These are phyloP conservation scores for Clavulina sp. DNA, from an alignment of 768 basidiomycete species.

Conservation along the genomic window DNA sequence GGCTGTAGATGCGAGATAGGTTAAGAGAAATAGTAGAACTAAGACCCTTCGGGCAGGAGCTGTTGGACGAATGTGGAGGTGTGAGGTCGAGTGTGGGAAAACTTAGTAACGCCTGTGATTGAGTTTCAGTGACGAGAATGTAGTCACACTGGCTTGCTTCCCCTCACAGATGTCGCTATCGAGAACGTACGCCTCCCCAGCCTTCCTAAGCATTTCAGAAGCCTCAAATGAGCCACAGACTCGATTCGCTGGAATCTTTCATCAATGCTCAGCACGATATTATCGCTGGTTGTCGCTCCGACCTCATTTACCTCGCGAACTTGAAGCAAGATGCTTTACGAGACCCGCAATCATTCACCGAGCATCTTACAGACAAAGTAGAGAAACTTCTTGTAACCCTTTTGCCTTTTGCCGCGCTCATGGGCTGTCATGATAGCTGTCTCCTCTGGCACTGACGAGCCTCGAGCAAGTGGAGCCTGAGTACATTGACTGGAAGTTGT, in stretches of 20 bases:
- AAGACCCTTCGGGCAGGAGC: no score
- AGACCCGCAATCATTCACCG: constrained; percentile 21
- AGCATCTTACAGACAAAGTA: constrained; percentile 23
- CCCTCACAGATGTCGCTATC: background rate
- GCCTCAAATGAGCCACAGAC: background rate
- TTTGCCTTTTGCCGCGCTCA: constrained; percentile 13
- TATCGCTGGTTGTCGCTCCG: constrained; percentile 13
- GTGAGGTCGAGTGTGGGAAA: no score
- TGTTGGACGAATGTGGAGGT: no score
- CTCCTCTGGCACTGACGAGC: constrained; percentile 10
- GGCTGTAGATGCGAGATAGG: no score
- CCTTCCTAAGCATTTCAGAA: background rate
- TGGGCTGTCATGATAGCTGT: constrained; percentile 16
- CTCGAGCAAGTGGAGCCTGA: constrained; percentile 32
- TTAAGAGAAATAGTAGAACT: no score
- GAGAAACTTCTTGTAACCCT: constrained; percentile 7
- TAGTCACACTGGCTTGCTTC: no score
- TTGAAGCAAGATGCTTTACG: constrained; percentile 26
- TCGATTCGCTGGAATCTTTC: background rate
- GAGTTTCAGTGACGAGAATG: no score
- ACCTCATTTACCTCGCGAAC: constrained; percentile 38
- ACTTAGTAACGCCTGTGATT: no score
- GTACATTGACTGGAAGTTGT: constrained; percentile 45
- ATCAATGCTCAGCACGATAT: background rate
- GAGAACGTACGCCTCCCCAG: background rate